phyloP scores from a whole-genome alignment of 1,139 yeast genomes.

The Magnusiomyces tetraspermus region DNA sequence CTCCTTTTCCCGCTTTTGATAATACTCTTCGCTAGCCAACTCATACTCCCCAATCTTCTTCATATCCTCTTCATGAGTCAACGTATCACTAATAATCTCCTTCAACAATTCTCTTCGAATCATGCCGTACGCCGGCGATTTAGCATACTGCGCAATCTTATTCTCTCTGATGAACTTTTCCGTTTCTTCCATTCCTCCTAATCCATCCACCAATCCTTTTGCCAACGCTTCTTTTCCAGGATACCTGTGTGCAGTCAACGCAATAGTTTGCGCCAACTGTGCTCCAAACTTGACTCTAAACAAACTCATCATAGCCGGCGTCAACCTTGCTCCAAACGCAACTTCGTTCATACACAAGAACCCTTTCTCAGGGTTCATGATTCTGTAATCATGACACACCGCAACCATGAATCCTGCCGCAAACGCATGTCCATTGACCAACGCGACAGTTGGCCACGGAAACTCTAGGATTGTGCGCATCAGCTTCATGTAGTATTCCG shows the following conservation, averaged over 20 bases:
- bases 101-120: constrained; percentile 27
- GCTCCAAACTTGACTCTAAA: constrained; percentile 29
- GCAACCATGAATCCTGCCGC: constrained; percentile 36
- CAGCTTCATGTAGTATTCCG: constrained; percentile 26
- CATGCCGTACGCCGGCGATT: constrained; percentile 26
- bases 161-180: constrained; percentile 23
- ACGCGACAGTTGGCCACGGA: constrained; percentile 35
- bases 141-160: constrained; percentile 16
- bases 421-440: constrained; percentile 35
- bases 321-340: constrained; percentile 33
- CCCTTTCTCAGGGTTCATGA: constrained; percentile 34
- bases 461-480: constrained; percentile 30
- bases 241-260: constrained; percentile 31
- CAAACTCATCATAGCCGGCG: constrained; percentile 31
- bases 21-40: constrained; percentile 8
- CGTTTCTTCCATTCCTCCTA: constrained; percentile 29
- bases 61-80: constrained; percentile 16
- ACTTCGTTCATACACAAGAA: constrained; percentile 35
- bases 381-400: constrained; percentile 33
- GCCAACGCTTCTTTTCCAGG: constrained; percentile 29
- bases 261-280: constrained; percentile 24
- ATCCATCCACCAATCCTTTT: constrained; percentile 27
- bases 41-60: neutral
- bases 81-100: constrained; percentile 24
- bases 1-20: neutral